Evolutionary conservation across 768 basidiomycete genomes (phyloP), one percentile per base, ranked within the genome.

Genomic region (Arthromyces matolae): DNA sequence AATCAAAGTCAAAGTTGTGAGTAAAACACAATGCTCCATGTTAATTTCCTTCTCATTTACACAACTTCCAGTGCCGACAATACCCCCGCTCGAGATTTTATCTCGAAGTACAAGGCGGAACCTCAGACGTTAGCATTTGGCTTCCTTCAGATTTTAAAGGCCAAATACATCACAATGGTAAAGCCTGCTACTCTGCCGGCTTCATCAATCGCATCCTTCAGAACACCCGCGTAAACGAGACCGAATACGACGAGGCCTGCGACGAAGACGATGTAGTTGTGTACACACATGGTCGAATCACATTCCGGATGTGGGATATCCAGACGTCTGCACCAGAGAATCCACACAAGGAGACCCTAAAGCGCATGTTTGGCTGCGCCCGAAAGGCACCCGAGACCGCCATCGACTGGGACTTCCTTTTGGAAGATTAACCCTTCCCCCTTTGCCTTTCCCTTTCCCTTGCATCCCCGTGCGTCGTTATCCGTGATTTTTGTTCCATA

Each of bases 271-370:
- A 81, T 58, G 79, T 88, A 39, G 65, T 81, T 39, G 76, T 89
- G 6, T 64, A 68, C 35, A 85, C 86, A n/a, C 56, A 59, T 14
- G 86, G 87, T 14, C 66, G 63, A 34, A 74, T 89, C 47, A 77
- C 74, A 3, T 84, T 89, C 64, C 79, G 80, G 24, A 88, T 88
- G 86, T 89, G 87, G 87, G 84, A 89, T 62, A 75, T 84, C 44
- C 75, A 76, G 52, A 79, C 80, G 13, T 73, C 77, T 53, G 72
- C 78, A 36, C 81, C 85, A 16, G 87, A 89, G 62, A 79, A 76
- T 37, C 47, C 68, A 37, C 77, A 76, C 47, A 81, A 77, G 62
- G 87, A 89, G 66, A 68, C 73, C 2, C 62, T 83, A 54, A 83
- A 79, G 61, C 75, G 84, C 39, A 70, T 86, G 50, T 84, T 86